Conservation (phyloP, 1,284 basidiomycete genomes). For the Tremellales sp. region DNA sequence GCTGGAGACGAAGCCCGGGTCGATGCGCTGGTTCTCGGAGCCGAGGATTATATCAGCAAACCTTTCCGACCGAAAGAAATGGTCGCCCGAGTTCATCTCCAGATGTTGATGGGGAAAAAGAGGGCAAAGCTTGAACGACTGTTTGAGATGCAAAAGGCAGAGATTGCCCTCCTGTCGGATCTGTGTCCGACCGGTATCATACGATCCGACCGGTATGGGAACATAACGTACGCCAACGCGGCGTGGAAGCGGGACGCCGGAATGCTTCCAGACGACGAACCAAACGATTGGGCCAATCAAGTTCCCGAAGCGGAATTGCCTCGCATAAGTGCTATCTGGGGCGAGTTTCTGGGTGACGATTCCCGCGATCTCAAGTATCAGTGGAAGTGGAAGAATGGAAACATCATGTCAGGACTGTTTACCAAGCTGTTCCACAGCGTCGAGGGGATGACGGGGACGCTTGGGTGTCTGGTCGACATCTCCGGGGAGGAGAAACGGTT, state of each 20-base stretch:
- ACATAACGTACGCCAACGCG: conserved; percentile 32
- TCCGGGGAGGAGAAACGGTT: conserved; percentile 38
- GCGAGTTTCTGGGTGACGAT: conserved; percentile 14
- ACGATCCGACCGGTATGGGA: conserved; percentile 24
- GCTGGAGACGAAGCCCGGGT: conserved; percentile 35
- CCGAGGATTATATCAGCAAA: conserved; percentile 47
- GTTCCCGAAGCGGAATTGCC: no score
- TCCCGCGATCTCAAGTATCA: conserved; percentile 15
- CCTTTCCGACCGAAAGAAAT: conserved; percentile 49
- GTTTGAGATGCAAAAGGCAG: conserved; percentile 34
- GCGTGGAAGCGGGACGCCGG: conserved; percentile 28
- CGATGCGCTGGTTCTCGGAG: conserved; percentile 46
- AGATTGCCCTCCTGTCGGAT: conserved; percentile 44
- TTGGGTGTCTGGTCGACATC: conserved; percentile 41
- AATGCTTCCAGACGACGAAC: conserved; percentile 12
- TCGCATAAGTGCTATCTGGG: conserved; percentile 15
- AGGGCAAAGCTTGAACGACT: conserved; percentile 34
- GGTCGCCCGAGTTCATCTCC: conserved; percentile 46
- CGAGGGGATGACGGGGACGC: conserved; percentile 26
- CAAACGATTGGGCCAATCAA: conserved; percentile 19
- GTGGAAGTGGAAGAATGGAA: conserved; percentile 41
- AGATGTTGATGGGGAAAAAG: conserved; percentile 45
- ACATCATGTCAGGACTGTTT: conserved; percentile 30
- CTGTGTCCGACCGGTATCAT: conserved; percentile 41
- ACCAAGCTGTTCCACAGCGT: conserved; percentile 34